Evolutionary conservation across 306 rosid genomes (phyloP).

Genomic region (Trifolium repens): DNA sequence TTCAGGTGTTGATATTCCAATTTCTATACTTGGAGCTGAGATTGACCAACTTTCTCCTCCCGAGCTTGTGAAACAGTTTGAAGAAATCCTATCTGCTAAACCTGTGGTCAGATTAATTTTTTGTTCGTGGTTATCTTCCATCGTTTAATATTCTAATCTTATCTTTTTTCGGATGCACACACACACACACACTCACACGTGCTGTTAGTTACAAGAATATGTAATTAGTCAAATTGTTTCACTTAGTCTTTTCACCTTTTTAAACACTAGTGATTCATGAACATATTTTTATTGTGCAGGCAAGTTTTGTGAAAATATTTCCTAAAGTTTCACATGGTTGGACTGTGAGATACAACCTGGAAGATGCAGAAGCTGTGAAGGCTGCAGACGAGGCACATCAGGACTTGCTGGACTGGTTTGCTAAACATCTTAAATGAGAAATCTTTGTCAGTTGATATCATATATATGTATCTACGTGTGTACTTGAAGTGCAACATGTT

Average conservation of each 20-base stretch:
- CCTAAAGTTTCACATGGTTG: slow-evolving; percentile 61
- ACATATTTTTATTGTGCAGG: slow-evolving; percentile 32
- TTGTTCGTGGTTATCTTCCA: background rate
- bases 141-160: background rate
- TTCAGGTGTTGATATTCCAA: slow-evolving; percentile 68
- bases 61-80: slow-evolving; percentile 62
- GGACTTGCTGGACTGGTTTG: slow-evolving; percentile 54
- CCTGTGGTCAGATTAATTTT: slow-evolving; percentile 53
- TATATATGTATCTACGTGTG: background rate
- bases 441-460: background rate
- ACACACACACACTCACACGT: background rate
- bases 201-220: background rate
- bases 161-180: background rate
- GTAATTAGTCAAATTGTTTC: background rate
- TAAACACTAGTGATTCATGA: background rate
- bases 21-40: slow-evolving; percentile 72
- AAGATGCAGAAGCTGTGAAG: slow-evolving; percentile 57
- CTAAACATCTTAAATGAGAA: slow-evolving; percentile 49
- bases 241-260: slow-evolving; percentile 12
- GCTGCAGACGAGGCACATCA: slow-evolving; percentile 65
- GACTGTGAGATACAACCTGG: slow-evolving; percentile 52
- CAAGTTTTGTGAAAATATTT: slow-evolving; percentile 55
- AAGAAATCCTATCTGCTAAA: slow-evolving; percentile 55
- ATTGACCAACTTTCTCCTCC: slow-evolving; percentile 58
- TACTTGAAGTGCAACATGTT: slow-evolving; percentile 10